Evolutionary conservation across 108 stramenopile genomes (phyloP).

Genomic region (Stephanodiscus triporus): DNA sequence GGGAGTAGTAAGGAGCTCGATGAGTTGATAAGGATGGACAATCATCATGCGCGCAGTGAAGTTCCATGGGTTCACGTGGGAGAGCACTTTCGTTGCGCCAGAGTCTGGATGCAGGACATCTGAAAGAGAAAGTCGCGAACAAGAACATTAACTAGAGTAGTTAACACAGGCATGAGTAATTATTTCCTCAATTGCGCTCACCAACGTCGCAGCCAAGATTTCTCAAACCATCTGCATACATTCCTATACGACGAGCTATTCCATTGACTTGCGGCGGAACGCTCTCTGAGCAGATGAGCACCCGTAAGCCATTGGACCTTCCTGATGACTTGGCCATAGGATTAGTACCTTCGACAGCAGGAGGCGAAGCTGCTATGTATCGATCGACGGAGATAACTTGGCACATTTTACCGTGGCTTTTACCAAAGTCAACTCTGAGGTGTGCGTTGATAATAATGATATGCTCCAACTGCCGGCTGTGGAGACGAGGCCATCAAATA

Average conservation of each 20-base stretch:
- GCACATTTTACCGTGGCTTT: neutral
- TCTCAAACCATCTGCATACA: constrained; percentile 47
- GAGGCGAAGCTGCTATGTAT: neutral
- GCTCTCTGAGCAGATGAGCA: constrained; percentile 47
- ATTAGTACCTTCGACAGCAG: neutral
- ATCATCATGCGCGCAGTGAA: constrained; percentile 61
- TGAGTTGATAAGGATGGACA: constrained; percentile 37
- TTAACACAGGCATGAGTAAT: neutral
- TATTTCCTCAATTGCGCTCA: constrained; percentile 7
- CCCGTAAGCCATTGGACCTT: constrained; percentile 10
- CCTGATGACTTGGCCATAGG: constrained; percentile 1
- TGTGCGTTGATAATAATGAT: neutral
- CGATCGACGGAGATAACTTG: neutral
- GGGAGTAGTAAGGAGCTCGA: constrained; percentile 28
- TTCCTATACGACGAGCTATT: constrained; percentile 56
- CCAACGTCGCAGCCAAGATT: constrained; percentile 54
- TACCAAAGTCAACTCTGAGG: neutral
- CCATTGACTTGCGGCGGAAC: constrained; percentile 63
- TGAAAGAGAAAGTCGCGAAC: neutral
- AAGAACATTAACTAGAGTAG: neutral
- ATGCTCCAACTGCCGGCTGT: no score
- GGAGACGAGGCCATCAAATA: no score
- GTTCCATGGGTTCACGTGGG: constrained; percentile 59
- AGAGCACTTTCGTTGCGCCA: constrained; percentile 30
- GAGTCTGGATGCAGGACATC: constrained; percentile 53